Base-by-base conservation (phyloP, 805 yeast genomes). In the Komagataella pastoris region DNA sequence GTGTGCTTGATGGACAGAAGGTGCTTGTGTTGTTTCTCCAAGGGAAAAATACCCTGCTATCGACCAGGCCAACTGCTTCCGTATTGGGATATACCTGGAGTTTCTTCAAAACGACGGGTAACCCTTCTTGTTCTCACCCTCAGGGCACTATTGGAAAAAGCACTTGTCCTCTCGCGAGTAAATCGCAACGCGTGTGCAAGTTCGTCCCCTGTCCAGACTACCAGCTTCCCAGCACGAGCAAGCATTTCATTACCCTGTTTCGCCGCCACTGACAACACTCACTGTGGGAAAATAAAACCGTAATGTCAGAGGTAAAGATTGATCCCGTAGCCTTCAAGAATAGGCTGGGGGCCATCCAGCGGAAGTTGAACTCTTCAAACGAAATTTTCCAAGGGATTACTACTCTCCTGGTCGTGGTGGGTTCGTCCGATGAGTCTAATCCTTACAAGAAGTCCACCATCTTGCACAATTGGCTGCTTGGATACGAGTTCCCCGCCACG, bases 401-500 rank as follows among this genome's bases (percentile, higher is more conserved):
- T 48, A 75, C 83, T 7, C 57, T 85, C 36, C 60, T 88, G 54
- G 77, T 87, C 48, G 79, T 87, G 12, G 83, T 85, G 48, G 98
- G 97, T 10, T 85, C 95, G 6, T 73, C 87, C 47, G 89, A 88
- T 62, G 93, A 86, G 54, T 91, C 85, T 56, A 85, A 88, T 64
- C 95, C 96, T 49, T 89, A 88, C 66, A 88, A 85, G 63, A 88
- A 88, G 67, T 83, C 95, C 10, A 82, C 95, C 1, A 83, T 85
- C 47, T 67, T 90, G 48, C 97, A 90, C 64, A 85, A 81, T 50
- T 91, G 98, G 98, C 70, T 91, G 51, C 69, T 91, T 49, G 96
- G 97, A 3, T 91, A 90, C 64, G 98, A 93, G 64, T 91, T 91
- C 62, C 95, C 96, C n/a, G 93, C 93, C 50, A 89, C 97, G 1